Evolutionary conservation across 2,329 filamentous ascomycete genomes (phyloP).

Genomic region (Trichoderma gracile): DNA sequence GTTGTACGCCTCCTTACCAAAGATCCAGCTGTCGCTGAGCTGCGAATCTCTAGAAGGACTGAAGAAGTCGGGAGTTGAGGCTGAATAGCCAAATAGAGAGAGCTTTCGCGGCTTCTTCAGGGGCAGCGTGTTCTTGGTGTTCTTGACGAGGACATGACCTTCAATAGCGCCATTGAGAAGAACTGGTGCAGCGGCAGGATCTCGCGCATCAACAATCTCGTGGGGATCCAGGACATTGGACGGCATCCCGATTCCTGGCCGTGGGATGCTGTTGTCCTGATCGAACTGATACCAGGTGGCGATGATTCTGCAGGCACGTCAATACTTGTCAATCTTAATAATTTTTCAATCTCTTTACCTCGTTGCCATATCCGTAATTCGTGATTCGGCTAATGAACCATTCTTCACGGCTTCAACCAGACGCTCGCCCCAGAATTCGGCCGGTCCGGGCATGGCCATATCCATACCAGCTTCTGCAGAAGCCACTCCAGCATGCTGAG

Average conservation of each 20-base stretch:
- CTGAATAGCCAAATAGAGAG: conserved; percentile 64
- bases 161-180: conserved; percentile 60
- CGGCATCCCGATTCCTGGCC: conserved; percentile 55
- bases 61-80: conserved; percentile 47
- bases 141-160: conserved; percentile 66
- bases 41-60: conserved; percentile 40
- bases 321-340: background rate
- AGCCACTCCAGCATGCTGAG: conserved; percentile 64
- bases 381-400: conserved; percentile 55
- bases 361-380: conserved; percentile 63
- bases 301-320: conserved; percentile 40
- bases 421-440: conserved; percentile 51
- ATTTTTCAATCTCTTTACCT: conserved; percentile 31
- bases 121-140: conserved; percentile 56
- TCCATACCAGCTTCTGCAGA: conserved; percentile 67
- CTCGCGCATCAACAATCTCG: conserved; percentile 54
- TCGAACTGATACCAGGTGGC: conserved; percentile 59
- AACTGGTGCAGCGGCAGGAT: conserved; percentile 43
- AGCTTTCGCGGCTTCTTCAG: conserved; percentile 52
- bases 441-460: conserved; percentile 64
- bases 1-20: conserved; percentile 39
- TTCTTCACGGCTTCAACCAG: conserved; percentile 60
- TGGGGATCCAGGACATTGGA: conserved; percentile 52
- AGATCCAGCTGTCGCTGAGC: conserved; percentile 39
- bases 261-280: conserved; percentile 51